Base-by-base conservation (phyloP, 306 rosid genomes). In the Quercus rubra region DNA sequence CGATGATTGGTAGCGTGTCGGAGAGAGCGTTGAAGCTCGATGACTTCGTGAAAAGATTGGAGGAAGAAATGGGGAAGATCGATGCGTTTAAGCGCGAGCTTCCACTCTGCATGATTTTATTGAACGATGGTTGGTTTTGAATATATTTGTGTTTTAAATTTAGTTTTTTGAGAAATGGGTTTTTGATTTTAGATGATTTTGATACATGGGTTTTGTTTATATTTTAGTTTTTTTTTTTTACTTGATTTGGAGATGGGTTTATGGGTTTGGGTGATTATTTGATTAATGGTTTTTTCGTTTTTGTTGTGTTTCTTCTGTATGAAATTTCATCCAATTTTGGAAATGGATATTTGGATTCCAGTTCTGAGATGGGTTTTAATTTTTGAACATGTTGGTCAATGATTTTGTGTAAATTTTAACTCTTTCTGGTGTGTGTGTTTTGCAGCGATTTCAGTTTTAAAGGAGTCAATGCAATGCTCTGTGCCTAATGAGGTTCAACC, bases 61-160 rank as follows among this genome's bases (percentile, higher is more conserved):
- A 92, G 83, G 94, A 89, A 1, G 99, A 95, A 79, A 86, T 83
- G 89, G 78, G 64, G 77, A 95, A 95, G 92, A 95, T 95, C 92
- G 88, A 95, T 20, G 97, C 94, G 15, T 95, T 95, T 67, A 91
- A 90, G 76, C 97, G 98, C 81, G 98, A 92, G 88, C 99, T 95
- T 61, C 99, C 99, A 69, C 92, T 95, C 54, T 95, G 90, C 74
- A 91, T 91, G 96, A 86, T 90, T 62, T 88, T 95, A 55, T 75
- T 95, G 78, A 91, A 84, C 64, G 97, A 95, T 72, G 99, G 99
- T 94, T 33, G 56, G 91, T 89, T 72, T 57, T 13, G 0, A 1
- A 38, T 38, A 49, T 79, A 20, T 25, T 35, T 25, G n/a, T 38
- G 18, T 1, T 0, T 66, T 23, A 41, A 19, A 1, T 76, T 70